These are phyloP conservation scores for Xylaria sp. DNA, from an alignment of 2,329 filamentous ascomycete genomes.

Conservation along the genomic window DNA sequence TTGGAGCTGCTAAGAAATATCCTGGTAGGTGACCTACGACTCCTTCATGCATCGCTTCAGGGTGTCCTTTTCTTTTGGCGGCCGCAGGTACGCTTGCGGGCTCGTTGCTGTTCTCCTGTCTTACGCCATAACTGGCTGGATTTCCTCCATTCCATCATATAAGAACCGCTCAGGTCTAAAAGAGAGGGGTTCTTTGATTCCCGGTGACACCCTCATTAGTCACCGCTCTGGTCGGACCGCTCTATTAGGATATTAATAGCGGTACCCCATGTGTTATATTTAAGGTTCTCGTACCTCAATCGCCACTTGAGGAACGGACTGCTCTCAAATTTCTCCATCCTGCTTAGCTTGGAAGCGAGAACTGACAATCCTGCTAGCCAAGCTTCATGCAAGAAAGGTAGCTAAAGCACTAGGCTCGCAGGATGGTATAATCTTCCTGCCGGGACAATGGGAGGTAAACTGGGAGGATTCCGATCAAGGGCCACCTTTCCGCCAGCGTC, in stretches of 20 bases:
- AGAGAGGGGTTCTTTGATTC: background rate
- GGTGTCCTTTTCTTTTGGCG: background rate
- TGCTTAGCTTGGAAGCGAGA: background rate
- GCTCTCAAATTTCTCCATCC: background rate
- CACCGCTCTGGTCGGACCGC: background rate
- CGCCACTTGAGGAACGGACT: background rate
- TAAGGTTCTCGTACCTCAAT: background rate
- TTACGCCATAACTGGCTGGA: background rate
- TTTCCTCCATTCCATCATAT: background rate
- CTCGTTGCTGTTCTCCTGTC: background rate
- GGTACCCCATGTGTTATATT: background rate
- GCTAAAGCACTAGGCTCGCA: constrained; percentile 60
- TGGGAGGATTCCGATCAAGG: constrained; percentile 70
- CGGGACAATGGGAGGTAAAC: constrained; percentile 61
- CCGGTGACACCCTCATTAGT: background rate
- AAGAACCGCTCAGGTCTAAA: background rate
- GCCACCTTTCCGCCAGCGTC: constrained; percentile 65
- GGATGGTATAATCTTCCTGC: constrained; percentile 66
- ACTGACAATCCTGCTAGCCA: constrained; percentile 55
- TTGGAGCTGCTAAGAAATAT: constrained; percentile 48
- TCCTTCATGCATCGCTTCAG: background rate
- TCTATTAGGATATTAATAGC: background rate
- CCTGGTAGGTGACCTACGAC: constrained; percentile 50
- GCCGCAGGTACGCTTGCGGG: background rate
- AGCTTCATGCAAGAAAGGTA: constrained; percentile 67